phyloP scores from a whole-genome alignment of 257 asterid genomes.

The Orobanche coerulescens region DNA sequence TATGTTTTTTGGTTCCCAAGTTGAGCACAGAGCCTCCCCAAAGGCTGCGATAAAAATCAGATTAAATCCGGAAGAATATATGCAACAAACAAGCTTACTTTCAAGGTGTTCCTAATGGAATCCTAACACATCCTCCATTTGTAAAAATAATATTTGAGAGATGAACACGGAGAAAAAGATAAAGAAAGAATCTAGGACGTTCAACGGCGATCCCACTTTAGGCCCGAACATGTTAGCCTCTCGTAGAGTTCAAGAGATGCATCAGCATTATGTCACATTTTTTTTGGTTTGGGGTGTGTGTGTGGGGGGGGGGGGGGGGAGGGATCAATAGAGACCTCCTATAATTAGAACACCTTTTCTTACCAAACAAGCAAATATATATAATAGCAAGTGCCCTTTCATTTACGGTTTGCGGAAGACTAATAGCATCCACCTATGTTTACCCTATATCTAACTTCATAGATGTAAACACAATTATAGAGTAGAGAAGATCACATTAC shows the following conservation, averaged over 20 bases:
- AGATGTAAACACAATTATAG: background rate
- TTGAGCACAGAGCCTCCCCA: constrained; percentile 99
- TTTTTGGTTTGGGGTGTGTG: too few species aligned
- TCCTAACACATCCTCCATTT: too few species aligned
- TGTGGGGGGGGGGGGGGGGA: too few species aligned
- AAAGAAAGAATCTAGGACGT: background rate
- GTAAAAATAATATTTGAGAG: too few species aligned
- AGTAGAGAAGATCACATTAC: background rate
- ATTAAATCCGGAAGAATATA: background rate
- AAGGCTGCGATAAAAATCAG: constrained; percentile 43
- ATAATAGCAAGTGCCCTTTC: constrained; percentile 5
- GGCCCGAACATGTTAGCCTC: background rate
- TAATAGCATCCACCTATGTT: background rate
- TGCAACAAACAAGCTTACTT: background rate
- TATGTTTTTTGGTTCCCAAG: constrained; percentile 90
- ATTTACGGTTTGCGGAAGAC: background rate
- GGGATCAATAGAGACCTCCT: too few species aligned
- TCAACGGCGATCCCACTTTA: background rate
- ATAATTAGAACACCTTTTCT: too few species aligned
- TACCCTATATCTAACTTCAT: background rate
- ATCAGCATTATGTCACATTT: too few species aligned
- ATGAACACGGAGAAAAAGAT: too few species aligned
- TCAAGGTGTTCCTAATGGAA: background rate
- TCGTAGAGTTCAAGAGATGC: too few species aligned
- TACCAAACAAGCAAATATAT: background rate